Conservation (phyloP, 2,329 filamentous ascomycete species). For the Sarocladium strictum region DNA sequence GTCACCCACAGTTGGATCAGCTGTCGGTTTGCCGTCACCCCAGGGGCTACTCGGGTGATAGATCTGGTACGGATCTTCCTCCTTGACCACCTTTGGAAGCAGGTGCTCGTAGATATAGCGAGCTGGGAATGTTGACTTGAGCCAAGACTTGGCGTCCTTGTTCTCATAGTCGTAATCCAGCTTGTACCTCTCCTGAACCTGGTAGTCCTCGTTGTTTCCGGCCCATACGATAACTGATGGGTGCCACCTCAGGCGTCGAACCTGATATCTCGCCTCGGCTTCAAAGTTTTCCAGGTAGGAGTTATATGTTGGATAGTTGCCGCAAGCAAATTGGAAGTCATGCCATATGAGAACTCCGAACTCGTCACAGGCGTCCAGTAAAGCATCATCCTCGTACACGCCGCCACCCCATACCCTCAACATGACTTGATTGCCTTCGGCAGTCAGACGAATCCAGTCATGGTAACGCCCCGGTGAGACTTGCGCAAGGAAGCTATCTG, state of each 20-base stretch:
- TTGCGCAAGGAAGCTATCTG: constrained; percentile 66
- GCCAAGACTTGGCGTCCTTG: constrained; percentile 67
- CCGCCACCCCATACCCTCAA: constrained; percentile 68
- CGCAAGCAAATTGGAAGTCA: constrained; percentile 72
- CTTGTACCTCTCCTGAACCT: constrained; percentile 61
- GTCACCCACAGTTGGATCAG: constrained; percentile 66
- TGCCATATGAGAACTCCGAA: constrained; percentile 72
- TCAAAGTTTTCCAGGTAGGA: constrained; percentile 54
- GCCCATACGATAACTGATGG: constrained; percentile 69
- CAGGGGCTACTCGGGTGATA: constrained; percentile 72
- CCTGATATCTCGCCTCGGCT: constrained; percentile 55
- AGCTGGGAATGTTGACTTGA: constrained; percentile 68
- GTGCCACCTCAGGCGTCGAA: constrained; percentile 49
- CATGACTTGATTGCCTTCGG: constrained; percentile 71
- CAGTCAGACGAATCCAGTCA: constrained; percentile 64
- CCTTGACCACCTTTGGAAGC: constrained; percentile 57
- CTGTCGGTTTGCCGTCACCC: constrained; percentile 51
- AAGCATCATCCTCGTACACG: constrained; percentile 63
- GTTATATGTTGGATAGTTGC: constrained; percentile 61
- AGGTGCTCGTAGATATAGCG: constrained; percentile 75
- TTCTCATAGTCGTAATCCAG: constrained; percentile 68
- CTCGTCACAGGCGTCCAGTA: constrained; percentile 68
- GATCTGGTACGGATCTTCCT: constrained; percentile 57
- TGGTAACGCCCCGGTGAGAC: constrained; percentile 56
- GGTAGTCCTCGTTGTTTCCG: constrained; percentile 75